Evolutionary conservation across 805 yeast genomes (phyloP).

Genomic region (Kluyveromyces lactis): DNA sequence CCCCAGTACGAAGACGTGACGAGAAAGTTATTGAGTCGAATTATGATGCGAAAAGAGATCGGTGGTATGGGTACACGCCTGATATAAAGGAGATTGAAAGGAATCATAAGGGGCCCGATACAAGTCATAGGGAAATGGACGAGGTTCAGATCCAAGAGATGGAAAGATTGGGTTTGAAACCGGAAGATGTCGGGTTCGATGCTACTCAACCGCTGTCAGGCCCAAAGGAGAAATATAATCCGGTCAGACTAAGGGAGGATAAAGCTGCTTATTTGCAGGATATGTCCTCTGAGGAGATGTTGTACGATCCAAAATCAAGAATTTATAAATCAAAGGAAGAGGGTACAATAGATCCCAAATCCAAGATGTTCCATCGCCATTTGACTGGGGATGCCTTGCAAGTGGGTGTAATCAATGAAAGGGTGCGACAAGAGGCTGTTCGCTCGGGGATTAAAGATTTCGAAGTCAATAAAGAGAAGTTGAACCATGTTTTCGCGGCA

Average conservation of each 20-base stretch:
- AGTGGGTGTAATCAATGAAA: slow-evolving; percentile 38
- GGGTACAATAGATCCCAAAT: slow-evolving; percentile 31
- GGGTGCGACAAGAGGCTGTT: slow-evolving; percentile 40
- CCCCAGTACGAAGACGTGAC: background rate
- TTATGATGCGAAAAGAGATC: slow-evolving; percentile 68
- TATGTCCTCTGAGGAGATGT: slow-evolving; percentile 36
- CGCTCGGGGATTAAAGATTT: slow-evolving; percentile 23
- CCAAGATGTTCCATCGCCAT: slow-evolving; percentile 45
- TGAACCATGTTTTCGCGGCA: slow-evolving; percentile 26
- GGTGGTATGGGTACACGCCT: slow-evolving; percentile 71
- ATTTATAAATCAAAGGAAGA: slow-evolving; percentile 26
- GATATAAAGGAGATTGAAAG: slow-evolving; percentile 14
- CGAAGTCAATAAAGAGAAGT: slow-evolving; percentile 17
- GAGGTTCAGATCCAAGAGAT: slow-evolving; percentile 8
- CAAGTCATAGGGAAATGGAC: slow-evolving; percentile 2
- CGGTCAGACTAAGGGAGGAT: slow-evolving; percentile 63
- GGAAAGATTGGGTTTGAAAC: slow-evolving; percentile 11
- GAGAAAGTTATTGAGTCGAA: slow-evolving; percentile 15
- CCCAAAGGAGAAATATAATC: slow-evolving; percentile 1
- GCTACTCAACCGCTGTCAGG: background rate
- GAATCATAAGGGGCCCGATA: slow-evolving; percentile 6
- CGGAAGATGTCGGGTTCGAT: slow-evolving; percentile 2
- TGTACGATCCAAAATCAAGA: slow-evolving; percentile 49
- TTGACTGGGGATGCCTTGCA: slow-evolving; percentile 50
- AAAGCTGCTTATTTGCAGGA: slow-evolving; percentile 61